Evolutionary conservation across 108 stramenopile genomes (phyloP).

Genomic region (Nitzschia palea): DNA sequence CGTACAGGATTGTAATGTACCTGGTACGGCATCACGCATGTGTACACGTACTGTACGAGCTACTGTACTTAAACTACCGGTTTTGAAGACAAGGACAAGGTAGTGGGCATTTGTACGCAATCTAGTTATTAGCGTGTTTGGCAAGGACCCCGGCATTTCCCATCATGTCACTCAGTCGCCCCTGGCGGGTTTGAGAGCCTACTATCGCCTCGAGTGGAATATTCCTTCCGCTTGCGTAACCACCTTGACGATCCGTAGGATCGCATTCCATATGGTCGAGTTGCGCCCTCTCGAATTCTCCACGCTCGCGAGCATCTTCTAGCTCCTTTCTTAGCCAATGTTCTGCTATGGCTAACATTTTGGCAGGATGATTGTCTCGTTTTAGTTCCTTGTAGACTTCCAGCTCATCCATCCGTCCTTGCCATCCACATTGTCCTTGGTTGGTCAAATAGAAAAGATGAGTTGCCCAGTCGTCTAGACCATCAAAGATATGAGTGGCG

Average conservation of each 20-base stretch:
- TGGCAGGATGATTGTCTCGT: conserved; percentile 67
- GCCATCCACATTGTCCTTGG: conserved; percentile 78
- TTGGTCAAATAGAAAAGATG: conserved; percentile 76
- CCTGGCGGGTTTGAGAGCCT: conserved; percentile 28
- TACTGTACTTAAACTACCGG: too few species aligned
- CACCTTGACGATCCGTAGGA: conserved; percentile 80
- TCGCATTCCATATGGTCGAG: conserved; percentile 59
- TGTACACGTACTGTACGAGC: too few species aligned
- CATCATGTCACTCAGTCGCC: conserved; percentile 62
- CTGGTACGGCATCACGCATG: too few species aligned
- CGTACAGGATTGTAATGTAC: too few species aligned
- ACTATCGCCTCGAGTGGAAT: conserved; percentile 25
- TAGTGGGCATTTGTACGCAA: too few species aligned
- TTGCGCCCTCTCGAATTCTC: conserved; percentile 67
- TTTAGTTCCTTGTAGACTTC: conserved; percentile 75
- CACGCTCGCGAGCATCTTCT: conserved; percentile 50
- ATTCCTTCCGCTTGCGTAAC: conserved; percentile 79
- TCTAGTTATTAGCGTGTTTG: conserved; percentile 29
- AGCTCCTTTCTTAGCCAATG: conserved; percentile 84
- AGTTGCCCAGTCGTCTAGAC: conserved; percentile 57
- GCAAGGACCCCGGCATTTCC: conserved; percentile 61
- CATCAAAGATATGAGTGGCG: conserved; percentile 98
- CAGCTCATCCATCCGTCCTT: conserved; percentile 76
- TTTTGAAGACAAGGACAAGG: too few species aligned
- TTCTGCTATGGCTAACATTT: conserved; percentile 84